Evolutionary conservation across 1,139 yeast genomes (phyloP).

Genomic region (Hansenula sp.): DNA sequence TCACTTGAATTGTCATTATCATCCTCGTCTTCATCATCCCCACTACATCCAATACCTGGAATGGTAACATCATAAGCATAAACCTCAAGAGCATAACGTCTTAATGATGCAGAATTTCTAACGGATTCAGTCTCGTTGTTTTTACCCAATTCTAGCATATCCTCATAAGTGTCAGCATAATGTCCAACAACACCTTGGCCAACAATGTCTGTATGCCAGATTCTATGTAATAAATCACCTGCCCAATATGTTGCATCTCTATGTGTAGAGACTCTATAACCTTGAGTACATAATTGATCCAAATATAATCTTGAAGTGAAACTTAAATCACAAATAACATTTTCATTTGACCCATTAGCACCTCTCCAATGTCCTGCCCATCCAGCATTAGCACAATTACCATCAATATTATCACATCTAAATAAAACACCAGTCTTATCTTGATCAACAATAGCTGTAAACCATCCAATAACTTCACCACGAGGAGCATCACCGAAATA

Average conservation of each 20-base stretch:
- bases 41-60: conserved; percentile 18
- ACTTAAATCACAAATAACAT: conserved; percentile 30
- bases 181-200: conserved; percentile 25
- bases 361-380: conserved; percentile 38
- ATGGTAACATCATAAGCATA: conserved; percentile 17
- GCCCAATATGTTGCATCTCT: conserved; percentile 23
- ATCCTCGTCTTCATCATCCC: conserved; percentile 10
- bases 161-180: conserved; percentile 25
- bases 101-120: conserved; percentile 16
- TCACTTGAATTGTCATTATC: too few relatives aligned
- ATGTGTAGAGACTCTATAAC: conserved; percentile 17
- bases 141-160: conserved; percentile 22
- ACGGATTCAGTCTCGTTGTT: conserved; percentile 14
- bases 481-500: conserved; percentile 33
- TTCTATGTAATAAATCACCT: conserved; percentile 28
- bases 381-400: conserved; percentile 29
- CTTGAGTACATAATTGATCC: conserved; percentile 25
- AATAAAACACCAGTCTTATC: conserved; percentile 28
- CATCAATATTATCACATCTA: conserved; percentile 35
- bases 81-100: conserved; percentile 18
- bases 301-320: conserved; percentile 24
- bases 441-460: conserved; percentile 26
- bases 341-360: conserved; percentile 30
- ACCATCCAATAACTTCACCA: conserved; percentile 33
- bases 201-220: conserved; percentile 28